Conservation (phyloP, 257 asterid species). For the Scutellaria minor region DNA sequence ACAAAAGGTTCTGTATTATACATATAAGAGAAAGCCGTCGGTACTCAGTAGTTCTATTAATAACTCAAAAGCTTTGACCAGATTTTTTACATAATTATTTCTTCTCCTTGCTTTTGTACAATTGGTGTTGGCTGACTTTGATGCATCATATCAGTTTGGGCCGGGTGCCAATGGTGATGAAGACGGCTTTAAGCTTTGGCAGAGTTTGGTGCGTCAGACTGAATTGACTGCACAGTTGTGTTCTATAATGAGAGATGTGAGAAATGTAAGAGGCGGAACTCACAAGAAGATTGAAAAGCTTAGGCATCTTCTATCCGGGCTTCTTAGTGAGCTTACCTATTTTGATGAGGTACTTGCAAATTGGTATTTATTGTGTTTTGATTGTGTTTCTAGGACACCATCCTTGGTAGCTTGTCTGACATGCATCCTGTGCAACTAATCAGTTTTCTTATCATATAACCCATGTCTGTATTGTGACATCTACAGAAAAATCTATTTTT, state of each 20-base stretch:
- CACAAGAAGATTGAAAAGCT: conserved; percentile 97
- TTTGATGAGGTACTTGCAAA: conserved; percentile 77
- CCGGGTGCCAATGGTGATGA: conserved; percentile 67
- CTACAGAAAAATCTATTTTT: conserved; percentile 32
- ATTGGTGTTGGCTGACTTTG: conserved; percentile 39
- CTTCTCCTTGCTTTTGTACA: conserved; percentile 12
- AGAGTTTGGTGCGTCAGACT: conserved; percentile 94
- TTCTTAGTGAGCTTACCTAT: conserved; percentile 98
- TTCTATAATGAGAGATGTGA: conserved; percentile 90
- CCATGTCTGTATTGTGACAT: conserved; percentile 17
- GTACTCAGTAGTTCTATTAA: conserved; percentile 22
- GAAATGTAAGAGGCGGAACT: conserved; percentile 93
- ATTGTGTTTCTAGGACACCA: conserved; percentile 20
- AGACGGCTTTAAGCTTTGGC: conserved; percentile 95
- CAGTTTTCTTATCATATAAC: background rate
- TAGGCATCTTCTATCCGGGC: conserved; percentile 93
- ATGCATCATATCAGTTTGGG: conserved; percentile 60
- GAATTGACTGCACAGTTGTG: conserved; percentile 95
- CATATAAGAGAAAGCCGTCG: conserved; percentile 11
- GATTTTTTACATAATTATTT: background rate
- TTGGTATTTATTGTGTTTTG: background rate
- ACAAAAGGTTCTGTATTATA: conserved; percentile 20
- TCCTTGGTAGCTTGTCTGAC: conserved; percentile 1
- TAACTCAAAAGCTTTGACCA: background rate
- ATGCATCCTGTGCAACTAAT: background rate